Percentiles rank a stretch among this genome's conserved stretches.
These are phyloP conservation scores for Polyporus tsugae DNA, from an alignment of 1,284 basidiomycete species.

Conservation along the genomic window DNA sequence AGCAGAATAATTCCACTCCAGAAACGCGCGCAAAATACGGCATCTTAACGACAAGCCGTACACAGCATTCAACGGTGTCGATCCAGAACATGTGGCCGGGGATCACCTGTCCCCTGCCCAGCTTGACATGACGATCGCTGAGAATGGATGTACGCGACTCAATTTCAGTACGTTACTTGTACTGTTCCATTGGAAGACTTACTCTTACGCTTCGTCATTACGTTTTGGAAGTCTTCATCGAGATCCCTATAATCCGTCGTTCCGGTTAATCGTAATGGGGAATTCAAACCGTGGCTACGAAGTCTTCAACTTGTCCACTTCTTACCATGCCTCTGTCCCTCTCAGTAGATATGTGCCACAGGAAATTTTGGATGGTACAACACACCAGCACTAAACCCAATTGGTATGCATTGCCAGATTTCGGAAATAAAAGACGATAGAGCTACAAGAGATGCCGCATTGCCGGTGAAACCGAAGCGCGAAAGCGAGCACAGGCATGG, in stretches of 20 bases:
- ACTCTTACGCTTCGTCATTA: background rate
- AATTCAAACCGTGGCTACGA: background rate
- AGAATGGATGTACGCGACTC: background rate
- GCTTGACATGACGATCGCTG: conserved; percentile 3
- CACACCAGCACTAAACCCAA: conserved; percentile 19
- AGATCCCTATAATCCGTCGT: background rate
- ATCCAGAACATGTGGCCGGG: conserved; percentile 4
- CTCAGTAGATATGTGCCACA: conserved; percentile 13
- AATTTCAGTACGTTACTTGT: conserved; percentile 1
- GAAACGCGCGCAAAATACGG: background rate
- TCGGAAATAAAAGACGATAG: conserved; percentile 18
- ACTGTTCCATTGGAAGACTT: conserved; percentile 9
- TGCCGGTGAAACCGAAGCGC: background rate
- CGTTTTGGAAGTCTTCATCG: background rate
- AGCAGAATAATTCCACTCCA: background rate
- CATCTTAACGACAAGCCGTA: background rate
- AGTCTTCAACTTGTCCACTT: background rate
- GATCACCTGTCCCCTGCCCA: background rate
- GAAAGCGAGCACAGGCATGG: background rate
- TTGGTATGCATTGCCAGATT: conserved; percentile 26
- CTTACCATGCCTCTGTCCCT: conserved; percentile 1
- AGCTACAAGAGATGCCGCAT: conserved; percentile 33
- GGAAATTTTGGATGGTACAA: conserved; percentile 12
- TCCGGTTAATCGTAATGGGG: background rate
- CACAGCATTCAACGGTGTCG: background rate